Base-by-base conservation (phyloP, 768 basidiomycete species). In the Tylopilus subfusipes region DNA sequence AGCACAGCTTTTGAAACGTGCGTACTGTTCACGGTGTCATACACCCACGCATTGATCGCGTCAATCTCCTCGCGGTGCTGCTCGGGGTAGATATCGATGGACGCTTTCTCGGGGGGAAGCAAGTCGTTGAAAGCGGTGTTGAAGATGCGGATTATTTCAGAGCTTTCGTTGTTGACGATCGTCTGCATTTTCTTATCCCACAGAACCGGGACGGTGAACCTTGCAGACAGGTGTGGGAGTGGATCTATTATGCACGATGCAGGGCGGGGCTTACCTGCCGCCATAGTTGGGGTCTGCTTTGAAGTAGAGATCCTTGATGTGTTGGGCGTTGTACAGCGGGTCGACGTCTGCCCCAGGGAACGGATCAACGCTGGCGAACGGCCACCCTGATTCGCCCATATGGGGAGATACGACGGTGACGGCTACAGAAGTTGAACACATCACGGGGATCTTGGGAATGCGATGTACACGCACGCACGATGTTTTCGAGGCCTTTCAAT, bases 151-250 rank as follows among this genome's bases (percentile, higher is more conserved):
- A 98, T 93, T 67, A 98, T 94, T 73, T 98, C 96, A 3, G 89
- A 85, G 59, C 85, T 88, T 68, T 99, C 96, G 68, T 98, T 98
- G 76, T 93, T 98, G 54, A 99, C 97, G 60, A 98, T 88, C 38
- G 87, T 88, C 42, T 86, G 74, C 40, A 68, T 74, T 70, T 95
- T 90, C 76, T 85, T 95, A 74, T 98, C 97, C 91, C 93, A 99
- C 6, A 99, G 77, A 31, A 93, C 72, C 6, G 94, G 94, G 10
- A 93, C 90, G 2, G 93, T 93, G 76, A 92, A 93, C 36, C 88
- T 83, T 1, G 31, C 5, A 7, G 6, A 21, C 13, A 6, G 18
- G 8, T 5, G 5, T 2, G 19, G 11, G 30, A 29, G 46, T 9
- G 18, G 24, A 21, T 2, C 1, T 6, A 14, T 14, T 14, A 30